Evolutionary conservation across 2,329 filamentous ascomycete genomes (phyloP), one percentile per base, ranked within the genome.

Genomic region (Claviceps sp.): DNA sequence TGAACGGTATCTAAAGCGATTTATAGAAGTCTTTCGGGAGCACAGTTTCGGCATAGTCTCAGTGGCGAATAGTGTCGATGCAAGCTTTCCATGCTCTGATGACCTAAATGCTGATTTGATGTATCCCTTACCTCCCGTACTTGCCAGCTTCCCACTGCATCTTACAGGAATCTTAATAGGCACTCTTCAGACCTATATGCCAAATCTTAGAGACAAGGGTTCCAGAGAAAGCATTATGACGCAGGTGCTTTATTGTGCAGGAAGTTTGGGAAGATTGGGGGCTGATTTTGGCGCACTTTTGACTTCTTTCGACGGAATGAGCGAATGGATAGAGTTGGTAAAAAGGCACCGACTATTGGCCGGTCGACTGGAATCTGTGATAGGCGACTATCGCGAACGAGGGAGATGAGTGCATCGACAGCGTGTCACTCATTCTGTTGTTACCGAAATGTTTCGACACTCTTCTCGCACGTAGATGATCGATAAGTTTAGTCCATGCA

Each of bases 11-110:
- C 71, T 98, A 44, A 98, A 97, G 67, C 80, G 90, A 47, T 98
- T 95, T 67, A 87, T 98, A 60, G 93, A 98, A 64, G 89, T 98
- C 29, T 97, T 97, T 65, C 85, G 93, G 50, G 93, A 98, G 68
- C 93, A 98, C 67, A 95, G 88, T 64, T 98, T 98, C 66, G 86
- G 85, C 44, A 95, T 97, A 54, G 82, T 97, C 29, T 95, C 88
- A 53, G 88, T 97, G 77, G 96, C 94, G 67, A 87, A 84, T 61
- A 93, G 85, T 61, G 88, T 97, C 0, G 74, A 78, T 3, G 75
- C 80, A 3, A 66, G 65, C 50, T 60, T 68, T 44, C 50, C 56
- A 13, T 48, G 54, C 2, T 49, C 59, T 29, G 46, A 48, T 6
- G 53, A 47, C 2, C 54, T 60, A 13, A 52, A 52, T 1, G 51